phyloP scores from a whole-genome alignment of 768 basidiomycete species.

The Naganishia kalamii region DNA sequence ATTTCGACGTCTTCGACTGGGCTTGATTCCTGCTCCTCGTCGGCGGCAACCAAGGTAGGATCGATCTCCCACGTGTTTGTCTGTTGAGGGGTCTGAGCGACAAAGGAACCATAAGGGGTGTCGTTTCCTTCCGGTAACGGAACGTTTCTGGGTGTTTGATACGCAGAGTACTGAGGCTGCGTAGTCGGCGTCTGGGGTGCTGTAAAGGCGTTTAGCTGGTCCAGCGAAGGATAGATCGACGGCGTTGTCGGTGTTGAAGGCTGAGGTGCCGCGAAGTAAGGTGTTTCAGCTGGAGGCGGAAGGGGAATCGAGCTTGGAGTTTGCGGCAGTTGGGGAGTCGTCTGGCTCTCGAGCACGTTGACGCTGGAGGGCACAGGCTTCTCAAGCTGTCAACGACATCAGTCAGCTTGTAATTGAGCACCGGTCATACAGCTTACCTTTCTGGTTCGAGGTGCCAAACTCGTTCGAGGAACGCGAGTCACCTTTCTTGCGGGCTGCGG shows the following conservation, averaged over 20 bases:
- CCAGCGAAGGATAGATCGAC: slow-evolving; percentile 2
- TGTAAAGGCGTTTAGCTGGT: background rate
- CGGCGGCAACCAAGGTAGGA: background rate
- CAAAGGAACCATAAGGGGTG: slow-evolving; percentile 15
- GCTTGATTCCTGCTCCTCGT: background rate
- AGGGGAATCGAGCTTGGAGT: slow-evolving; percentile 3
- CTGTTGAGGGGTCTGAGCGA: background rate
- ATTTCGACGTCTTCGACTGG: slow-evolving; percentile 20
- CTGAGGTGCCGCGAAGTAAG: background rate
- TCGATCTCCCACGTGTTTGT: background rate
- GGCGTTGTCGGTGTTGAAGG: background rate
- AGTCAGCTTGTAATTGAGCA: background rate
- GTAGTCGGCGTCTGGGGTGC: background rate
- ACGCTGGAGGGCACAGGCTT: background rate
- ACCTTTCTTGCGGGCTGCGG: slow-evolving; percentile 19
- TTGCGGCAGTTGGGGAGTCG: background rate
- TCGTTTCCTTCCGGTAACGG: slow-evolving; percentile 16
- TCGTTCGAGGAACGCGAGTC: slow-evolving; percentile 20
- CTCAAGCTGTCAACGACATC: background rate
- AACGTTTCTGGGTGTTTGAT: slow-evolving; percentile 19
- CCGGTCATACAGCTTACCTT: background rate
- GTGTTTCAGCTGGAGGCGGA: background rate
- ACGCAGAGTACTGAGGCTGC: background rate
- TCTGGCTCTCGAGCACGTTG: background rate
- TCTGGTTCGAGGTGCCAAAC: slow-evolving; percentile 22